Percentiles rank a stretch among this genome's conserved stretches.
phyloP scores from a whole-genome alignment of 768 basidiomycete species.

The Terana coerulea region DNA sequence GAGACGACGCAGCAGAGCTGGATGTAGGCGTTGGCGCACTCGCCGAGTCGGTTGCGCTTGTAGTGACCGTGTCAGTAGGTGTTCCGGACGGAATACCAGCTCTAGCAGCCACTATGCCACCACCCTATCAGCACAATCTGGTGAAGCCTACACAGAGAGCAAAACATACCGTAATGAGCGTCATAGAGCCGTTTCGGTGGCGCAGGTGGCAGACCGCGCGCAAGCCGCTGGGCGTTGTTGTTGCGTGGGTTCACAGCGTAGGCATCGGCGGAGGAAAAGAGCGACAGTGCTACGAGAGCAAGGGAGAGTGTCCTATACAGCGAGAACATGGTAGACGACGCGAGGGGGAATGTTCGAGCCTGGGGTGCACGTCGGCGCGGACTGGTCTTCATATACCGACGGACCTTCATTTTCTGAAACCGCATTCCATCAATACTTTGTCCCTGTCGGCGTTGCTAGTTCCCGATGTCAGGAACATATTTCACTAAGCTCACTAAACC shows the following conservation, averaged over 20 bases:
- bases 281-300: slow-evolving; percentile 14
- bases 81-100: slow-evolving; percentile 1
- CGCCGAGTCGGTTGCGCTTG: not conserved
- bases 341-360: not conserved
- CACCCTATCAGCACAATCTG: no score
- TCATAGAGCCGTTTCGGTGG: slow-evolving; percentile 14
- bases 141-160: not conserved
- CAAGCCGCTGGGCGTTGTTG: slow-evolving; percentile 15
- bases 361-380: no score
- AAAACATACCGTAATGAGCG: slow-evolving; percentile 9
- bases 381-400: no score
- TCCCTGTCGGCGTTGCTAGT: no score
- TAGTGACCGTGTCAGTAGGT: not conserved
- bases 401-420: no score
- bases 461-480: no score
- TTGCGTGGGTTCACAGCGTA: slow-evolving; percentile 1
- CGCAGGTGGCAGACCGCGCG: slow-evolving; percentile 16
- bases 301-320: slow-evolving; percentile 9
- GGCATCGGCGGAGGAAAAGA: slow-evolving; percentile 12
- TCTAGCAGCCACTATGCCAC: slow-evolving; percentile 2
- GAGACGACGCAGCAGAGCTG: not conserved
- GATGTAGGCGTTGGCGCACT: no score
- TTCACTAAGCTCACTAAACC: no score
- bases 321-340: slow-evolving; percentile 10
- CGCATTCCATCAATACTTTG: no score